phyloP scores from a whole-genome alignment of 352 stramenopile species.

The Elongisporangium senticosum region DNA sequence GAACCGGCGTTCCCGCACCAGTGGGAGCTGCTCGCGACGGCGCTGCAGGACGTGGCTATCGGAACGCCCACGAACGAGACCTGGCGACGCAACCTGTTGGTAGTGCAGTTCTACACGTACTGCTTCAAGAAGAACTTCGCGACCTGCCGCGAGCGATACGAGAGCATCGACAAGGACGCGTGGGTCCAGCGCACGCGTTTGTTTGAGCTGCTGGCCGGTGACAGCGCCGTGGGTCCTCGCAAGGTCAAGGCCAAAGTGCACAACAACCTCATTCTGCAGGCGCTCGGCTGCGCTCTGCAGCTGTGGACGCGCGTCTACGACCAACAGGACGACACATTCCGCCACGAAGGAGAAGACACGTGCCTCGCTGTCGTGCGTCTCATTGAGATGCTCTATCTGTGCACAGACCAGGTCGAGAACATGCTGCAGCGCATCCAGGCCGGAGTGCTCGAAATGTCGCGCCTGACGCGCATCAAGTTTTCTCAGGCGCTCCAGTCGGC shows the following conservation, averaged over 20 bases:
- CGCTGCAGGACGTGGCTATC: constrained; percentile 51
- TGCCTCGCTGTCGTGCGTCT: constrained; percentile 61
- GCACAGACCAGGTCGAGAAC: constrained; percentile 70
- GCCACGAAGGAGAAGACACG: constrained; percentile 54
- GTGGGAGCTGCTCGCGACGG: constrained; percentile 57
- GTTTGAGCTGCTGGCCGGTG: constrained; percentile 49
- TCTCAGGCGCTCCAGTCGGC: constrained; percentile 53
- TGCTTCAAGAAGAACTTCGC: constrained; percentile 71
- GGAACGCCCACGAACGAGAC: constrained; percentile 37
- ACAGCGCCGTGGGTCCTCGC: constrained; percentile 14
- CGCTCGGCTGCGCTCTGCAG: constrained; percentile 40
- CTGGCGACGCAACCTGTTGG: constrained; percentile 64
- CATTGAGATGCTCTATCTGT: constrained; percentile 77
- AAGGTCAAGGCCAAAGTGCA: constrained; percentile 35
- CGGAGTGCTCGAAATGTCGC: constrained; percentile 46
- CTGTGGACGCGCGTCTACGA: constrained; percentile 72
- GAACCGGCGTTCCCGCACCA: constrained; percentile 56
- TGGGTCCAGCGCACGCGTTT: constrained; percentile 65
- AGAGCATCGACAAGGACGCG: constrained; percentile 27
- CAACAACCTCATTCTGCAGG: constrained; percentile 70
- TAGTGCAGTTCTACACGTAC: constrained; percentile 80
- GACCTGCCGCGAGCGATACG: constrained; percentile 46
- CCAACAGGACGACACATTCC: constrained; percentile 17
- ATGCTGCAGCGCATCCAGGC: constrained; percentile 63
- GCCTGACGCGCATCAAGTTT: constrained; percentile 50